These are phyloP conservation scores for Saksenaea oblongispora DNA, from an alignment of 371 early-diverging fungal species.

Conservation along the genomic window DNA sequence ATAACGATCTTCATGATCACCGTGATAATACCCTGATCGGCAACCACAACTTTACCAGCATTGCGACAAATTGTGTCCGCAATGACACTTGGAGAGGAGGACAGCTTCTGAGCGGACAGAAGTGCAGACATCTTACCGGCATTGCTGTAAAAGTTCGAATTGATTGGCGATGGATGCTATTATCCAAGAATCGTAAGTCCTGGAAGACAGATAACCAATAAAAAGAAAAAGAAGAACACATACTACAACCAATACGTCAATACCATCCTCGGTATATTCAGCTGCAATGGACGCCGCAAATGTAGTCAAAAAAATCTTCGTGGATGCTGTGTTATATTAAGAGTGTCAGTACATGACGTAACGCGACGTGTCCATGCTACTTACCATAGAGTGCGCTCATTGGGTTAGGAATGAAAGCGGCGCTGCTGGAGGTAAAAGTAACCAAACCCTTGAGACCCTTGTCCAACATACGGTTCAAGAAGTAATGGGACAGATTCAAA, in stretches of 20 bases:
- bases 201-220: not conserved
- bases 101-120: constrained; percentile 46
- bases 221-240: constrained; percentile 8
- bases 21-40: constrained; percentile 61
- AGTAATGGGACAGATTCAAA: constrained; percentile 54
- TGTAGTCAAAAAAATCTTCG: constrained; percentile 60
- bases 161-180: constrained; percentile 63
- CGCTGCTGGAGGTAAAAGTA: constrained; percentile 62
- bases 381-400: constrained; percentile 60
- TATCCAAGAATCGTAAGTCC: not conserved
- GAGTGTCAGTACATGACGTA: not conserved
- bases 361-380: not conserved
- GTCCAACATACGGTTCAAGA: constrained; percentile 49
- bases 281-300: constrained; percentile 62
- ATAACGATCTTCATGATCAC: constrained; percentile 51
- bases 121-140: constrained; percentile 58
- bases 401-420: constrained; percentile 60
- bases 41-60: constrained; percentile 58
- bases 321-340: constrained; percentile 35
- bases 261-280: constrained; percentile 54
- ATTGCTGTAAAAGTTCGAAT: constrained; percentile 62
- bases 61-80: constrained; percentile 58
- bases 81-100: constrained; percentile 53
- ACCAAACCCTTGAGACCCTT: constrained; percentile 47
- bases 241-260: constrained; percentile 63